phyloP scores from a whole-genome alignment of 2,329 filamentous ascomycete species.

The Fusarium brachygibbosum region DNA sequence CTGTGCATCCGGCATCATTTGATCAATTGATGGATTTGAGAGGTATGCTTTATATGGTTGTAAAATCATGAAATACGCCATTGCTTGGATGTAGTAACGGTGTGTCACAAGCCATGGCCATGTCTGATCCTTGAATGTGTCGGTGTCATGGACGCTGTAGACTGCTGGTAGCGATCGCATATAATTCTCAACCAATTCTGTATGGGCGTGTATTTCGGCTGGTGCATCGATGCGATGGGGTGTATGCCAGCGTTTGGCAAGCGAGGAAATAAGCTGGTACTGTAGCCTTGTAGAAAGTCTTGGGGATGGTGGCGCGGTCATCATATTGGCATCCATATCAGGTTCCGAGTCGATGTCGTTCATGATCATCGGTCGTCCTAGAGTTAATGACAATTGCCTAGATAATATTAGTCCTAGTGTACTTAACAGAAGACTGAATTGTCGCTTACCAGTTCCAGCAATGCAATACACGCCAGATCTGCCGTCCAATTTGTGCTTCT shows the following conservation, averaged over 20 bases:
- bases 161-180: background rate
- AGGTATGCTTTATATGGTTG: slow-evolving; percentile 24
- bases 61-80: slow-evolving; percentile 18
- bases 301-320: background rate
- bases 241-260: slow-evolving; percentile 19
- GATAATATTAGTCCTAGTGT: rapidly evolving
- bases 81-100: slow-evolving; percentile 22
- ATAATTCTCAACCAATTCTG: background rate
- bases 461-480: slow-evolving; percentile 13
- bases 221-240: slow-evolving; percentile 13
- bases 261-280: slow-evolving; percentile 20
- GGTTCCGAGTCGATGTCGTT: slow-evolving; percentile 14
- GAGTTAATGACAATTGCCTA: slow-evolving; percentile 14
- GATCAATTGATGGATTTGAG: background rate
- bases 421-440: rapidly evolving
- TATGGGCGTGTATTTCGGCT: background rate
- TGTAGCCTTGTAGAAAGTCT: slow-evolving; percentile 19
- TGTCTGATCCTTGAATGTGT: background rate
- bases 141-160: background rate
- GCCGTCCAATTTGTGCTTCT: slow-evolving; percentile 9
- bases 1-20: background rate
- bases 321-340: background rate
- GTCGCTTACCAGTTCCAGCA: slow-evolving; percentile 16
- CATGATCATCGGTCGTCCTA: slow-evolving; percentile 8
- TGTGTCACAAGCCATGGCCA: slow-evolving; percentile 25